A percentile compares a stretch with the other conserved stretches of the same genome.
phyloP scores from a whole-genome alignment of 1,284 basidiomycete species.

The Peniophora sp. region DNA sequence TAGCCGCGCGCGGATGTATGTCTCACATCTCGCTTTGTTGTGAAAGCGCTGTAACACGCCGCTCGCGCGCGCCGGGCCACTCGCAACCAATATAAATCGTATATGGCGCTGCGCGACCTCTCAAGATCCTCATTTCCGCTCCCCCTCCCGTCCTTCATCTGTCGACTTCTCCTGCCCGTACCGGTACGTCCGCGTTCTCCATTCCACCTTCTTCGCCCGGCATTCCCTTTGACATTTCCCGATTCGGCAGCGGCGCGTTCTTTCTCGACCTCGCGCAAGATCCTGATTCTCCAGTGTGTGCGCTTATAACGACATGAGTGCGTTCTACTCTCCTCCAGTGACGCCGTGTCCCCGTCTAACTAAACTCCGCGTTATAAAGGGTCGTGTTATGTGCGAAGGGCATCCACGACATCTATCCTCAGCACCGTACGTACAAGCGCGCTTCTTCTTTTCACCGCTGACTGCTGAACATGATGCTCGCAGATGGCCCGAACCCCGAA shows the following conservation, averaged over 20 bases:
- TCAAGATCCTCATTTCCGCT: too few species aligned
- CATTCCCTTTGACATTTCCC: slow-evolving; percentile 14
- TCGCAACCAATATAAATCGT: too few species aligned
- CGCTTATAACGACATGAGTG: neutral
- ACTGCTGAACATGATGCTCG: neutral
- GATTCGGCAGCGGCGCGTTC: slow-evolving; percentile 8
- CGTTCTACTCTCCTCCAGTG: neutral
- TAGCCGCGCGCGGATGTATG: too few species aligned
- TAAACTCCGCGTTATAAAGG: neutral
- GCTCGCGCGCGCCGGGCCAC: too few species aligned
- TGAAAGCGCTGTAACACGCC: too few species aligned
- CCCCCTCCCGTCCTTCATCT: slow-evolving; percentile 9
- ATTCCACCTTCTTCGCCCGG: slow-evolving; percentile 14
- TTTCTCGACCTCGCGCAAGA: neutral
- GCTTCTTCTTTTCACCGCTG: neutral
- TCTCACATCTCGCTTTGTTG: too few species aligned
- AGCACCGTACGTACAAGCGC: neutral
- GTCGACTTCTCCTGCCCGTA: slow-evolving; percentile 5
- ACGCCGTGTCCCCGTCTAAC: neutral
- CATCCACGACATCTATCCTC: neutral
- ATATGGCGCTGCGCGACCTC: too few species aligned
- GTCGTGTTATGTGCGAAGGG: neutral
- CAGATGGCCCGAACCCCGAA: neutral
- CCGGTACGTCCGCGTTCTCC: slow-evolving; percentile 3
- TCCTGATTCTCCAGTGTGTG: neutral